phyloP scores from a whole-genome alignment of 257 asterid species.

The Schizonepeta tenuifolia region DNA sequence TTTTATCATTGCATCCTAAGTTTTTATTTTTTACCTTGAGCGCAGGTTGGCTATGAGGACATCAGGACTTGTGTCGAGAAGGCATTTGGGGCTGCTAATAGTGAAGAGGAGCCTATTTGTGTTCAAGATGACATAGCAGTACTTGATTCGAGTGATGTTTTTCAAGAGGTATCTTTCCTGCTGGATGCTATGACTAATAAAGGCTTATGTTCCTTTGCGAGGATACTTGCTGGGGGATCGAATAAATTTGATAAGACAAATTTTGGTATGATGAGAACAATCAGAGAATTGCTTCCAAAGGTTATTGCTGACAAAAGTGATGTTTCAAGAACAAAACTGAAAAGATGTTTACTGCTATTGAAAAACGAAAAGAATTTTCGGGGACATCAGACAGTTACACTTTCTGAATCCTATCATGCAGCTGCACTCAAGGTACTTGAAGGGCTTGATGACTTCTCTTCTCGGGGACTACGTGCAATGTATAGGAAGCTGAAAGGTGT shows the following conservation, averaged over 20 bases:
- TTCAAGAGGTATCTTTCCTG: constrained; percentile 44
- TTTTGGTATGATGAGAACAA: constrained; percentile 49
- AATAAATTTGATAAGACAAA: constrained; percentile 56
- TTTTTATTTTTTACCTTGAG: constrained; percentile 11
- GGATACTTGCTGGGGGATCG: constrained; percentile 54
- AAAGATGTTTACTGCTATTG: constrained; percentile 48
- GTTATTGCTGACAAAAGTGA: constrained; percentile 37
- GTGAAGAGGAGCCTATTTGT: constrained; percentile 29
- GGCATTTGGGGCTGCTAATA: constrained; percentile 50
- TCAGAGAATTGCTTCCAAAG: constrained; percentile 51
- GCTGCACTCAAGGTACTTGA: constrained; percentile 61
- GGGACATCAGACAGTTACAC: constrained; percentile 34
- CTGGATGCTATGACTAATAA: constrained; percentile 68
- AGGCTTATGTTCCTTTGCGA: constrained; percentile 55
- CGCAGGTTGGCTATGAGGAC: constrained; percentile 63
- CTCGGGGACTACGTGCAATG: constrained; percentile 58
- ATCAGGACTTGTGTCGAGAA: constrained; percentile 53
- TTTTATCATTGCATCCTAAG: constrained; percentile 9
- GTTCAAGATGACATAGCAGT: constrained; percentile 38
- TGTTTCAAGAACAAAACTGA: constrained; percentile 41
- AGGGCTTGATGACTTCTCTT: constrained; percentile 56
- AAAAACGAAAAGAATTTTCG: constrained; percentile 47
- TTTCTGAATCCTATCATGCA: constrained; percentile 46
- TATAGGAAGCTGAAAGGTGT: constrained; percentile 59
- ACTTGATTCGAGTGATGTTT: constrained; percentile 34